A percentile compares a stretch with the other conserved stretches of the same genome.
phyloP scores from a whole-genome alignment of 2,329 filamentous ascomycete species.

The Colletotrichum tropicale region DNA sequence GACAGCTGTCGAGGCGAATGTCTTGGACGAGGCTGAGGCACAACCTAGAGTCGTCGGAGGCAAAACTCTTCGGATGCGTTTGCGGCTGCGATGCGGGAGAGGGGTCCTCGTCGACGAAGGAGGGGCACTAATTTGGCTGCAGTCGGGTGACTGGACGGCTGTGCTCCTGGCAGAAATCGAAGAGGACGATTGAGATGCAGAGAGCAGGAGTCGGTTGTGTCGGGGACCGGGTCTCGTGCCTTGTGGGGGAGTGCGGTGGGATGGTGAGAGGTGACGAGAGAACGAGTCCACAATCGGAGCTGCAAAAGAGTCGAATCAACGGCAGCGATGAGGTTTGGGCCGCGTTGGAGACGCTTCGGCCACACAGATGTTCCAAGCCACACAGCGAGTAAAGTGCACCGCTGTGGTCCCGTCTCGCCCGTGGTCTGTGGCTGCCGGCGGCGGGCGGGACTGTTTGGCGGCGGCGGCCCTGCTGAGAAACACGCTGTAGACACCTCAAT shows the following conservation, averaged over 20 bases:
- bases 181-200: not conserved
- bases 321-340: not conserved
- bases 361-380: slow-evolving; percentile 15
- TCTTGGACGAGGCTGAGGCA: not conserved
- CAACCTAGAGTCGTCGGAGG: not conserved
- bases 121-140: slow-evolving; percentile 5
- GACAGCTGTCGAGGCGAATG: not conserved
- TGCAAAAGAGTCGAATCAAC: slow-evolving; percentile 1
- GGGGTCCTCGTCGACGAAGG: slow-evolving; percentile 5
- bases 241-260: slow-evolving; percentile 6
- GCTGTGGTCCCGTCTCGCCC: not conserved
- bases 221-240: slow-evolving; percentile 17
- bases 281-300: slow-evolving; percentile 17
- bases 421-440: not conserved
- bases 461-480: not conserved
- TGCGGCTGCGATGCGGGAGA: not conserved
- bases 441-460: not conserved
- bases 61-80: slow-evolving; percentile 7
- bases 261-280: not conserved
- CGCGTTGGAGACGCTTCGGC: slow-evolving; percentile 6
- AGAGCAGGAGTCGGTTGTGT: slow-evolving; percentile 11
- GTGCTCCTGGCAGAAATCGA: not conserved
- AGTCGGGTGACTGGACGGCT: not conserved
- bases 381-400: not conserved
- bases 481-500: not conserved